Evolutionary conservation across 2,329 filamentous ascomycete species (phyloP), one percentile per base, ranked within the genome.

Genomic region (Colletotrichum musae): DNA sequence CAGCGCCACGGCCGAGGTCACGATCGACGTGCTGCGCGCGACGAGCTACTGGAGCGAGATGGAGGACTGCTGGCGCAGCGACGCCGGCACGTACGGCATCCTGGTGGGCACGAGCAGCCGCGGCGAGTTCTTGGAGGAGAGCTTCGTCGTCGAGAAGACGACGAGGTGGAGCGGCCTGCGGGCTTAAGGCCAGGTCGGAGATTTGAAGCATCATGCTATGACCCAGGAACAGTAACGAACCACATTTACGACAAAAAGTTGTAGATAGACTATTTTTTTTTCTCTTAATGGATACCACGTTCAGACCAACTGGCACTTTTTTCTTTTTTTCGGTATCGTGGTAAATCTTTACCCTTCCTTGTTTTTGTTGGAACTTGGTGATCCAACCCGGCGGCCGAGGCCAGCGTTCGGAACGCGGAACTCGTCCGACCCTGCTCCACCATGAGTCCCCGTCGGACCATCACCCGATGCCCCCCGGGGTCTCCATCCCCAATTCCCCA

Each of bases 11-110:
- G 78, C 77, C 2, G 68, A 73, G 32, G 74, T 82, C 4, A 66
- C 60, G 24, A 36, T 83, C 13, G 78, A 81, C 61, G 68, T 74
- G 41, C 76, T 80, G 61, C 74, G 74, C 36, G 80, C 80, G 13
- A 79, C 77, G 10, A 81, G 79, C 57, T 81, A 81, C 73, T 84
- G 82, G 81, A 78, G 79, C 58, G 81, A 82, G 72, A 78, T 76
- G 48, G 77, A 79, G 67, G 75, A 75, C 21, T 77, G 73, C 70
- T 83, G 81, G 81, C 76, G 78, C 26, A 78, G 76, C 26, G 80
- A 82, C 45, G 73, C 76, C 15, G 81, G 80, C 7, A 64, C 51
- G 1, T 83, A 83, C 62, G 75, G 78, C 28, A 76, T 82, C n/a
- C 73, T 80, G 41, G 77, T 82, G 50, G 80, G 78, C 3, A 78